Evolutionary conservation across 495 filamentous ascomycete genomes (phyloP).

Genomic region (Hyaloscypha finlandica): DNA sequence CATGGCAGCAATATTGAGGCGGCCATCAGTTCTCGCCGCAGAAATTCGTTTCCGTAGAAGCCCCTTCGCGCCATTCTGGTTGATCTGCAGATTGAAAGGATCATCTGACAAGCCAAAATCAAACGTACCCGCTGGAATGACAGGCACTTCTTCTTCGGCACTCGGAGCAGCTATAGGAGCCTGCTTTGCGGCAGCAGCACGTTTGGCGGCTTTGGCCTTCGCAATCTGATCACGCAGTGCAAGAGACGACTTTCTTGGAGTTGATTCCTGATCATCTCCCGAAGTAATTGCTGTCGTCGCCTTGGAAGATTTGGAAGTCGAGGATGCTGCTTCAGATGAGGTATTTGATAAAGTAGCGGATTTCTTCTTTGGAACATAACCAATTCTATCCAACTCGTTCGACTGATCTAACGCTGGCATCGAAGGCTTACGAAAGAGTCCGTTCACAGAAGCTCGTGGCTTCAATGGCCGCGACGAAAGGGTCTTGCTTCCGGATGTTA

Average conservation of each 20-base stretch:
- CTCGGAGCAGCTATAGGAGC: constrained; percentile 35
- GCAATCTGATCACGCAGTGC: constrained; percentile 89
- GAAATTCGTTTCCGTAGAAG: constrained; percentile 76
- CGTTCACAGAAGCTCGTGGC: constrained; percentile 56
- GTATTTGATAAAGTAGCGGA: constrained; percentile 46
- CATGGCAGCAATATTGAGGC: constrained; percentile 88
- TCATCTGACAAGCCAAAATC: constrained; percentile 58
- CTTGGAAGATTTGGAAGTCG: constrained; percentile 39
- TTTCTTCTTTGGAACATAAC: constrained; percentile 45
- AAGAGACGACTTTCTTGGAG: constrained; percentile 66
- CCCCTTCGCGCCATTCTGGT: constrained; percentile 58
- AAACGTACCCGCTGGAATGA: constrained; percentile 50
- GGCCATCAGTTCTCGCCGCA: constrained; percentile 74
- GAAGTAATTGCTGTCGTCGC: constrained; percentile 36
- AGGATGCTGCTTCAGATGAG: constrained; percentile 46
- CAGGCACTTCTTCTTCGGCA: constrained; percentile 44
- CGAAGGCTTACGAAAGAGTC: constrained; percentile 55
- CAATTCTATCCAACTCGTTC: constrained; percentile 33
- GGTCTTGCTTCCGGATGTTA: constrained; percentile 52
- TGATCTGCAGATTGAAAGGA: constrained; percentile 67
- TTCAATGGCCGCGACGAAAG: constrained; percentile 50
- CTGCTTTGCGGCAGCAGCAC: constrained; percentile 50
- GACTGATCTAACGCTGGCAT: constrained; percentile 44
- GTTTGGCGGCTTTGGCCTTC: constrained; percentile 85
- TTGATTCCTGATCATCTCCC: constrained; percentile 21